A percentile compares a stretch with the other conserved stretches of the same genome.
phyloP scores from a whole-genome alignment of 305 asterid species.

The Nicotiana rustica region DNA sequence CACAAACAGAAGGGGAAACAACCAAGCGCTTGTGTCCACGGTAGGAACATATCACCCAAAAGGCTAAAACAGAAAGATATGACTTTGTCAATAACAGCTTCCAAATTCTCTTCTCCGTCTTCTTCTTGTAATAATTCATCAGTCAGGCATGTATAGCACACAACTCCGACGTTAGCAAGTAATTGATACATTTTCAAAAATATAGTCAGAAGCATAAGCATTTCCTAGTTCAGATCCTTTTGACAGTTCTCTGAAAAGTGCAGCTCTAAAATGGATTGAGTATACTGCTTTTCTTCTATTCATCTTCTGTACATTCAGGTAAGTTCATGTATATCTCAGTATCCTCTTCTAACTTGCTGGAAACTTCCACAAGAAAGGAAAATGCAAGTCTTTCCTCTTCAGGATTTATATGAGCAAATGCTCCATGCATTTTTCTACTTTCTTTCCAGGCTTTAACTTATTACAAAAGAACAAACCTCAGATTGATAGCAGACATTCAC shows the following conservation, averaged over 20 bases:
- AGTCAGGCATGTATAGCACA: neutral
- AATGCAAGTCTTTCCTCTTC: neutral
- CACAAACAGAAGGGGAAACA: constrained; percentile 49
- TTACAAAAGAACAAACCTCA: neutral
- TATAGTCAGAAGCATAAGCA: neutral
- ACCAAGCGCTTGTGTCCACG: constrained; percentile 34
- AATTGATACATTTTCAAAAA: neutral
- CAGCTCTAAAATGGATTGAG: neutral
- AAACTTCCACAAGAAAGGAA: neutral
- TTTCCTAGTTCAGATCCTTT: constrained; percentile 12
- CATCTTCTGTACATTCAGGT: neutral
- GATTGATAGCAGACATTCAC: neutral
- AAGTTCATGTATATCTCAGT: neutral
- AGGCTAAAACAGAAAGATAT: constrained; percentile 58
- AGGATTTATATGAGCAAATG: neutral
- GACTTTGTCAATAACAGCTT: constrained; percentile 38
- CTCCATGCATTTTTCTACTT: neutral
- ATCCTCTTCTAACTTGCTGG: neutral
- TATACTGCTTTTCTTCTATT: neutral
- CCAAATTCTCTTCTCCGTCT: constrained; percentile 32
- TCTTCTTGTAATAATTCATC: constrained; percentile 43
- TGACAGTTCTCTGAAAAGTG: neutral
- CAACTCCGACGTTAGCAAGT: neutral
- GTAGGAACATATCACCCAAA: constrained; percentile 45
- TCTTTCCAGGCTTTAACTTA: neutral